Base-by-base conservation (phyloP, 768 basidiomycete genomes). In the Hirschioporus abietinus region DNA sequence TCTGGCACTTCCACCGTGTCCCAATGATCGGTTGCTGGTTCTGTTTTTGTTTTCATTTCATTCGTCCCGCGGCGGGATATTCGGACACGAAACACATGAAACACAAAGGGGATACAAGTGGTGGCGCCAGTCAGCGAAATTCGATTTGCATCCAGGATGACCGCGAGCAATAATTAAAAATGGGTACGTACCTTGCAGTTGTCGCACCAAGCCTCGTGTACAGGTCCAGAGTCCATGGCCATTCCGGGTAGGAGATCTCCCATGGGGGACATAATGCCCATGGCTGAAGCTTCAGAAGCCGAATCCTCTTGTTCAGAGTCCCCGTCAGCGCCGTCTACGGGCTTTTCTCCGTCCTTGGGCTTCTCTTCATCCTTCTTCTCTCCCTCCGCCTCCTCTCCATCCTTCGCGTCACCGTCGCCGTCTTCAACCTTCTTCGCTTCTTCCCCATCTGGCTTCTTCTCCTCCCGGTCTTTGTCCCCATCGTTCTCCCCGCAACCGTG, bases 141-240 rank as follows among this genome's bases (percentile, higher is more conserved):
- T 52, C 15, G 42, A 52, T 52, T 52, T 52, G 42, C 42, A 52
- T 52, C 12, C 42, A 15, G 42, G 12, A 52, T 15, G 42, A 52
- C 60, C 27, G 30, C 42, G 64, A 35, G 26, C 68, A 73, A 70
- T 75, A 74, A 75, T 74, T 77, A 74, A 62, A 42, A 66, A 68
- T 57, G 26, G 27, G 15, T 26, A 36, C 27, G 52, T 66, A 66
- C 67, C 64, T 68, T 24, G 52, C 57, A 64, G 42, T 64, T 23
- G 64, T 70, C 70, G 72, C 70, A 72, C 70, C 71, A 65, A 69
- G 69, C 70, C 62, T 68, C 23, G 72, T 77, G 63, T 76, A 73
- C 67, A 90, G 90, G 58, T 89, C 88, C 69, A 81, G 81, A 27
- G 71, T 72, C 66, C 71, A 65, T 25, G 60, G 12, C 65, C 67